phyloP scores from a whole-genome alignment of 345 rosid genomes.

The Aquilaria yunnanensis region DNA sequence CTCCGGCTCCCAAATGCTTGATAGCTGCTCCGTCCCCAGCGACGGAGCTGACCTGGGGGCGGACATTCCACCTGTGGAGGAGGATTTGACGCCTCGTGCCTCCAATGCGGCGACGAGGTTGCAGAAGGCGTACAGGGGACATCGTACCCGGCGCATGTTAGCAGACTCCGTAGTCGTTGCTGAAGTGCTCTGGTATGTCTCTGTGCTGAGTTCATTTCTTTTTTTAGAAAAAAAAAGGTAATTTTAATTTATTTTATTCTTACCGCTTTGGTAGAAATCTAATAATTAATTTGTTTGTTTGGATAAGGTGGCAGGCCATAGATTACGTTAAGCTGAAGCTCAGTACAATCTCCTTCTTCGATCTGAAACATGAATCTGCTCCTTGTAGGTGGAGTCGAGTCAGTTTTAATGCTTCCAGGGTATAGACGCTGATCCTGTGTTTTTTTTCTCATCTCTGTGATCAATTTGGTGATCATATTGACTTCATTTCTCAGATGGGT shows the following conservation, averaged over 20 bases:
- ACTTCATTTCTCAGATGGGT: not conserved
- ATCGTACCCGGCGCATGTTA: conserved; percentile 85
- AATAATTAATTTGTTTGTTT: not conserved
- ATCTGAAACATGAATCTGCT: conserved; percentile 62
- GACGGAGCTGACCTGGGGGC: not conserved
- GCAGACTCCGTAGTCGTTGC: conserved; percentile 92
- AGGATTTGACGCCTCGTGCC: conserved; percentile 4
- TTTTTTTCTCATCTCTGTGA: not conserved
- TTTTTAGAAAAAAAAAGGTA: too few relatives aligned
- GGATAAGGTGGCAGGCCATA: conserved; percentile 76
- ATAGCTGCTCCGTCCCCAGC: not conserved
- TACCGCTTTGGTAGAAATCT: not conserved
- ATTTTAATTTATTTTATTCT: not conserved
- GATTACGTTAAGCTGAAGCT: conserved; percentile 67
- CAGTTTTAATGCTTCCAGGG: conserved; percentile 77
- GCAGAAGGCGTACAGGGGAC: conserved; percentile 83
- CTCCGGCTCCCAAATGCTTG: not conserved
- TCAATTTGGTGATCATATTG: not conserved
- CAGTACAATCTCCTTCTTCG: conserved; percentile 79
- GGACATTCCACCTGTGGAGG: not conserved
- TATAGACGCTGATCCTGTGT: conserved; percentile 7
- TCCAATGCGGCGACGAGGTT: conserved; percentile 56
- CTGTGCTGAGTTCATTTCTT: not conserved
- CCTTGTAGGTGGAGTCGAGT: conserved; percentile 78
- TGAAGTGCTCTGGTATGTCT: conserved; percentile 73